Conservation (phyloP, 495 filamentous ascomycete species). For the Lasiosphaeriaceae sp. region DNA sequence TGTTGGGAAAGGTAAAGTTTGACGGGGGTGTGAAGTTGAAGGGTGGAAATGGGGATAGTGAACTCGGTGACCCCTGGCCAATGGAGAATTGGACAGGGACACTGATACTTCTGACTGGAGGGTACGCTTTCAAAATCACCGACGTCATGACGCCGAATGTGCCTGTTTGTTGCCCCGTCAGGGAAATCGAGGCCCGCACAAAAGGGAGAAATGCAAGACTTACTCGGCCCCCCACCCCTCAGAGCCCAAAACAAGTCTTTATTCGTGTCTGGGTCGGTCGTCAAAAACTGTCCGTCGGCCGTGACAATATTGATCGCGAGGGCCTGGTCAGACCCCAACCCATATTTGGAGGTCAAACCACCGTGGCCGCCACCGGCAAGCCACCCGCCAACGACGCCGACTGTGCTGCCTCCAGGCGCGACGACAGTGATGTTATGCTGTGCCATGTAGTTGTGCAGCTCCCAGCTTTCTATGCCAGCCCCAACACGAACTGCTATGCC, state of each 20-base stretch:
- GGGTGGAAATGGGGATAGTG: conserved; percentile 29
- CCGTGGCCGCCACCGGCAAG: conserved; percentile 50
- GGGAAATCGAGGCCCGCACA: background rate
- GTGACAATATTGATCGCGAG: conserved; percentile 54
- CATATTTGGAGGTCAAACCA: conserved; percentile 37
- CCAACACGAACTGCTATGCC: conserved; percentile 45
- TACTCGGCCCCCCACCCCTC: conserved; percentile 54
- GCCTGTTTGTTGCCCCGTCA: conserved; percentile 12
- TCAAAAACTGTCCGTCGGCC: conserved; percentile 51
- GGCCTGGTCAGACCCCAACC: conserved; percentile 50
- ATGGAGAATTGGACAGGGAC: conserved; percentile 16
- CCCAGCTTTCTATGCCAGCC: conserved; percentile 43
- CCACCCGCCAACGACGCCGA: conserved; percentile 51
- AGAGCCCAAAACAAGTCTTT: conserved; percentile 62
- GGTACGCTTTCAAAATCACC: conserved; percentile 42
- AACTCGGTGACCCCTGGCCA: background rate
- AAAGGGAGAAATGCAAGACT: conserved; percentile 27
- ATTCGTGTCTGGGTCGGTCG: conserved; percentile 44
- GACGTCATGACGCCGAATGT: conserved; percentile 53
- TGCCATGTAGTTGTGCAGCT: conserved; percentile 37
- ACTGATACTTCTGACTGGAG: conserved; percentile 25
- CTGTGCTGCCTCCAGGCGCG: conserved; percentile 45
- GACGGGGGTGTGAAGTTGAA: conserved; percentile 15
- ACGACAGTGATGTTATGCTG: conserved; percentile 37
- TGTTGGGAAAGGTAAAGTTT: conserved; percentile 11